Percentiles rank a stretch among this genome's conserved stretches.
phyloP scores from a whole-genome alignment of 495 filamentous ascomycete genomes.

The Penicillium parvum region DNA sequence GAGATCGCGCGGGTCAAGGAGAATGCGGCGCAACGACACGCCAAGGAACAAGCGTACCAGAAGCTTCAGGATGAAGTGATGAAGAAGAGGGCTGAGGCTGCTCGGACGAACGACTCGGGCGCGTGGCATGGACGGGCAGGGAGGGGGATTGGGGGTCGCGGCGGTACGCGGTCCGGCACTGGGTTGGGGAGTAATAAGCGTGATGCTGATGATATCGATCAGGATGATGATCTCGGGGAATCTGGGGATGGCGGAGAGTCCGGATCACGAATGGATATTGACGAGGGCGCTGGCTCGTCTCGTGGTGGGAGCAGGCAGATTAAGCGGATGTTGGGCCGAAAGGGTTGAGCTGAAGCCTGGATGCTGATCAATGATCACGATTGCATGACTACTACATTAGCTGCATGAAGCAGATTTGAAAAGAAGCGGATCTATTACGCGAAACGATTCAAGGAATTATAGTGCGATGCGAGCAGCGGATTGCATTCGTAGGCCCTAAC shows the following conservation, averaged over 20 bases:
- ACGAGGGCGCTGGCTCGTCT: conserved; percentile 32
- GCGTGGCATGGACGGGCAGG: conserved; percentile 16
- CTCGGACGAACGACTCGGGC: background rate
- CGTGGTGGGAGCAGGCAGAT: conserved; percentile 30
- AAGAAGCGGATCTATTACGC: background rate
- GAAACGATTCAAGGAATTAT: background rate
- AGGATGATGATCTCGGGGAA: conserved; percentile 44
- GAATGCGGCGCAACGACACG: conserved; percentile 51
- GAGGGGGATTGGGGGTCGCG: conserved; percentile 26
- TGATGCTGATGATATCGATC: conserved; percentile 41
- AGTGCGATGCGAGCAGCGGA: background rate
- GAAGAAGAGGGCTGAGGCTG: conserved; percentile 12
- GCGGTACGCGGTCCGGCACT: conserved; percentile 12
- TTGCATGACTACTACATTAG: background rate
- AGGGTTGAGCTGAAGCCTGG: conserved; percentile 16
- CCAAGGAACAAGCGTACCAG: conserved; percentile 43
- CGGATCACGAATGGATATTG: conserved; percentile 46
- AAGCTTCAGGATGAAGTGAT: conserved; percentile 46
- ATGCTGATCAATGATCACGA: background rate
- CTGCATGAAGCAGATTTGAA: background rate
- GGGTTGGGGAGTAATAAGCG: conserved; percentile 37
- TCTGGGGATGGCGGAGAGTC: conserved; percentile 46
- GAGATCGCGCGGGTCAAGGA: conserved; percentile 58
- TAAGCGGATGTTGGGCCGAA: conserved; percentile 42
- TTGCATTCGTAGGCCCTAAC: conserved; percentile 21